Percentiles rank a stretch among this genome's conserved stretches.
Conservation (phyloP, 805 yeast species). For the Scheffersomyces lignosus region DNA sequence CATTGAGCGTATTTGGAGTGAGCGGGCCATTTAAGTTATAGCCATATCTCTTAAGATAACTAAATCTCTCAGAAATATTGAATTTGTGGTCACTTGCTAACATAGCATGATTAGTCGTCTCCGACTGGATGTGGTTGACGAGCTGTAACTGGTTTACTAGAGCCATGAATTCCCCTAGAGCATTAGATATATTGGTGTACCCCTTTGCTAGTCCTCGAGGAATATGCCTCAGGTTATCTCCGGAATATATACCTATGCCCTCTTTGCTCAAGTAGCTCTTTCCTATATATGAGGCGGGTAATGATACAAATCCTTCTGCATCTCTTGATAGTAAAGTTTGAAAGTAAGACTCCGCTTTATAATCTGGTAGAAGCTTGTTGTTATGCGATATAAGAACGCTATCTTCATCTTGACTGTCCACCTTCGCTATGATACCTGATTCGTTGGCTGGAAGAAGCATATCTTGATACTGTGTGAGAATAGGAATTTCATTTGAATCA, state of each 20-base stretch:
- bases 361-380: slow-evolving; percentile 35
- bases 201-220: slow-evolving; percentile 33
- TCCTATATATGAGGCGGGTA: slow-evolving; percentile 34
- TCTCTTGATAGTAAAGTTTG: slow-evolving; percentile 41
- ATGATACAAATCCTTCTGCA: slow-evolving; percentile 32
- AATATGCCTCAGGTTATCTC: slow-evolving; percentile 12
- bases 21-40: slow-evolving; percentile 37
- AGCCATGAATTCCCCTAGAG: slow-evolving; percentile 22
- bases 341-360: slow-evolving; percentile 32
- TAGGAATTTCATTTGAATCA: slow-evolving; percentile 14
- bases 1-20: slow-evolving; percentile 11
- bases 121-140: slow-evolving; percentile 25
- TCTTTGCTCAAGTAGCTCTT: slow-evolving; percentile 26
- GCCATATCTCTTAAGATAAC: slow-evolving; percentile 32
- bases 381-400: slow-evolving; percentile 33
- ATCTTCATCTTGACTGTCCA: slow-evolving; percentile 15
- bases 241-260: slow-evolving; percentile 11
- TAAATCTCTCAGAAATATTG: slow-evolving; percentile 13
- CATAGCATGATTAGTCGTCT: slow-evolving; percentile 6
- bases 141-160: slow-evolving; percentile 41
- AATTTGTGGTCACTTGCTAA: slow-evolving; percentile 7
- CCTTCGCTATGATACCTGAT: slow-evolving; percentile 3
- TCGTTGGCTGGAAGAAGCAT: slow-evolving; percentile 14
- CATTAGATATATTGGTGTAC: slow-evolving; percentile 23
- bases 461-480: slow-evolving; percentile 17